Evolutionary conservation across 192 early-diverging fungal genomes (phyloP).

Genomic region (Umbelopsis vinacea): DNA sequence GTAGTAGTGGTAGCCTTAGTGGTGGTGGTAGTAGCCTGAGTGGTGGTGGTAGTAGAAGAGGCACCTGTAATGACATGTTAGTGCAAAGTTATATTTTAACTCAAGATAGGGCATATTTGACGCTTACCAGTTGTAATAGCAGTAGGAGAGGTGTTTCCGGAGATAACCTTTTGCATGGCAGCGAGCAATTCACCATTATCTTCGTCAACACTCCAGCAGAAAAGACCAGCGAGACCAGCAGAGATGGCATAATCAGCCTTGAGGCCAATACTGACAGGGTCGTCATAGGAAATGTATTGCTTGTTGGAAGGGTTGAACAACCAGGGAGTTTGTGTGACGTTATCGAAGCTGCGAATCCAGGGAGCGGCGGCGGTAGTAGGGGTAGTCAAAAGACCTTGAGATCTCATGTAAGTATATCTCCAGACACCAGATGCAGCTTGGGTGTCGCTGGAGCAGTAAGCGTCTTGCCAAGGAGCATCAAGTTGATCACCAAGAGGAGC

Average conservation of each 20-base stretch:
- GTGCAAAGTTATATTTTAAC: background rate
- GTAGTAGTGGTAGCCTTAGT: constrained; percentile 21
- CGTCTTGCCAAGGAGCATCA: constrained; percentile 17
- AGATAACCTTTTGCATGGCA: constrained; percentile 8
- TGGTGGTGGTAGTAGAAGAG: constrained; percentile 19
- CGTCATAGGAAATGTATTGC: constrained; percentile 52
- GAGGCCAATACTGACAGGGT: constrained; percentile 24
- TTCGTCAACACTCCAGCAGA: constrained; percentile 30
- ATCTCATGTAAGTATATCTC: constrained; percentile 15
- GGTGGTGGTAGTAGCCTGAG: constrained; percentile 12
- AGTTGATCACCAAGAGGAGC: constrained; percentile 19
- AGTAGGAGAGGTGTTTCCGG: background rate
- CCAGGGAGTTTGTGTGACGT: constrained; percentile 58
- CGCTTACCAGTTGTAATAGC: constrained; percentile 1
- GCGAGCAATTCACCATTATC: constrained; percentile 31
- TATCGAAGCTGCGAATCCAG: constrained; percentile 58
- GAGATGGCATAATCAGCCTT: constrained; percentile 33
- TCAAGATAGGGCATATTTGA: background rate
- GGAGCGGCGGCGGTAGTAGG: constrained; percentile 43
- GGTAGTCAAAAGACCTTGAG: constrained; percentile 34
- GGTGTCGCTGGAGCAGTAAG: constrained; percentile 1
- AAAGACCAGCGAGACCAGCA: constrained; percentile 28
- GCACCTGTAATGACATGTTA: background rate
- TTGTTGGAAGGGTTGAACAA: constrained; percentile 51
- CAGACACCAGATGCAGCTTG: constrained; percentile 13